phyloP scores from a whole-genome alignment of 2,329 filamentous ascomycete species.

The Epichloe uncinata region DNA sequence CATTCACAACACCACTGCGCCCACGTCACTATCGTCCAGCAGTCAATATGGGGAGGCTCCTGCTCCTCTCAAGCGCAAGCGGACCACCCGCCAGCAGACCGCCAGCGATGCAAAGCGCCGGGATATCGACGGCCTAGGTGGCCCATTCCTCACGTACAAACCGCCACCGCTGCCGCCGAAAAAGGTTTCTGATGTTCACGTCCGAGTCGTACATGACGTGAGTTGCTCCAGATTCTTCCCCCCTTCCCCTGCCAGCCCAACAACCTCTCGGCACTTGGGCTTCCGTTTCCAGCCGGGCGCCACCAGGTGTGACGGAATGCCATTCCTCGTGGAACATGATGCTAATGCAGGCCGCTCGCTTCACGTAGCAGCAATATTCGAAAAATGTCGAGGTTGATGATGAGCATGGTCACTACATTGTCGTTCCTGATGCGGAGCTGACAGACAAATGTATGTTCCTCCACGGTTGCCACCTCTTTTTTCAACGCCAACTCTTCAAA shows the following conservation, averaged over 20 bases:
- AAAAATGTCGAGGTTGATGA: constrained; percentile 74
- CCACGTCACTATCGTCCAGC: constrained; percentile 60
- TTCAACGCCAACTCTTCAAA: background rate
- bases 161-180: constrained; percentile 80
- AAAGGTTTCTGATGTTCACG: constrained; percentile 70
- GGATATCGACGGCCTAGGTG: constrained; percentile 56
- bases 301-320: background rate
- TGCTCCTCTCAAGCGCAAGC: constrained; percentile 80
- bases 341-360: background rate
- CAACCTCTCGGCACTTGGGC: background rate
- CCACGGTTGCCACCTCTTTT: background rate
- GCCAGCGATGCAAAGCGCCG: constrained; percentile 72
- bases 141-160: constrained; percentile 66
- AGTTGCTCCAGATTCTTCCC: constrained; percentile 18
- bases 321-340: background rate
- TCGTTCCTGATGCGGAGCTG: constrained; percentile 71
- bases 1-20: constrained; percentile 69
- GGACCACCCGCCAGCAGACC: constrained; percentile 60
- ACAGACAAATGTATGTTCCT: constrained; percentile 74
- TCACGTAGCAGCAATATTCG: constrained; percentile 23
- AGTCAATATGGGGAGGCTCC: constrained; percentile 50
- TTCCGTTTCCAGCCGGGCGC: background rate
- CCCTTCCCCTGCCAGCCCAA: background rate
- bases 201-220: constrained; percentile 50
- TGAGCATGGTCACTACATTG: constrained; percentile 93